These are phyloP conservation scores for Hortaea sp. DNA, from an alignment of 2,329 filamentous ascomycete species.

Conservation along the genomic window DNA sequence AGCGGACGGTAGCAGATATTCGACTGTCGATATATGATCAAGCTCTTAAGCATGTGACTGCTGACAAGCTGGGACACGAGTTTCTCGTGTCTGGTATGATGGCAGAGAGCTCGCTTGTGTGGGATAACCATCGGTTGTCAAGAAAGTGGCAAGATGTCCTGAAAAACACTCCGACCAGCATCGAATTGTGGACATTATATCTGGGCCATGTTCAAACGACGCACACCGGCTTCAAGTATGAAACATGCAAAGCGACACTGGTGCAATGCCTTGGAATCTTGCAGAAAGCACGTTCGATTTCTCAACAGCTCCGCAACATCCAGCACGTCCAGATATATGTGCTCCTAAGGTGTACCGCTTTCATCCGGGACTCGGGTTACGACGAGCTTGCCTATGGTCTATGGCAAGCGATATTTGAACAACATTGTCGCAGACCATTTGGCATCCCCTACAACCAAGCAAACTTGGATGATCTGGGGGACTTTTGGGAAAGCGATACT, in stretches of 20 bases:
- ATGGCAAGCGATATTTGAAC: conserved; percentile 76
- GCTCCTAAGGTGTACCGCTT: conserved; percentile 62
- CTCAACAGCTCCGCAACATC: conserved; percentile 4
- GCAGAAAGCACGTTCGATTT: background rate
- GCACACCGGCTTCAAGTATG: conserved; percentile 57
- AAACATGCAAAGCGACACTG: conserved; percentile 52
- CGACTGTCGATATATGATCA: conserved; percentile 72
- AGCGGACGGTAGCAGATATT: conserved; percentile 62
- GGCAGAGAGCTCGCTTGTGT: conserved; percentile 62
- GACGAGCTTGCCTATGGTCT: conserved; percentile 63
- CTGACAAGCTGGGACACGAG: conserved; percentile 40
- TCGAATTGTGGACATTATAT: conserved; percentile 62
- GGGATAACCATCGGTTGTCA: conserved; percentile 53
- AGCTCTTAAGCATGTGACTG: conserved; percentile 51
- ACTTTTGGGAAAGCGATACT: conserved; percentile 82
- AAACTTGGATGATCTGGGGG: conserved; percentile 41
- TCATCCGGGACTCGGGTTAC: conserved; percentile 69
- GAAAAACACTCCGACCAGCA: conserved; percentile 44
- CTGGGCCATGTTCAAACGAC: conserved; percentile 62
- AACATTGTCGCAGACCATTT: conserved; percentile 51
- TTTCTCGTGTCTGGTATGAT: conserved; percentile 59
- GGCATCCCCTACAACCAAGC: conserved; percentile 2
- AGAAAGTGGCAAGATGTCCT: conserved; percentile 58
- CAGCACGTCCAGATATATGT: conserved; percentile 53
- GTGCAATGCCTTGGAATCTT: conserved; percentile 42